Base-by-base conservation (phyloP, 345 rosid species). In the Salix purpurea region DNA sequence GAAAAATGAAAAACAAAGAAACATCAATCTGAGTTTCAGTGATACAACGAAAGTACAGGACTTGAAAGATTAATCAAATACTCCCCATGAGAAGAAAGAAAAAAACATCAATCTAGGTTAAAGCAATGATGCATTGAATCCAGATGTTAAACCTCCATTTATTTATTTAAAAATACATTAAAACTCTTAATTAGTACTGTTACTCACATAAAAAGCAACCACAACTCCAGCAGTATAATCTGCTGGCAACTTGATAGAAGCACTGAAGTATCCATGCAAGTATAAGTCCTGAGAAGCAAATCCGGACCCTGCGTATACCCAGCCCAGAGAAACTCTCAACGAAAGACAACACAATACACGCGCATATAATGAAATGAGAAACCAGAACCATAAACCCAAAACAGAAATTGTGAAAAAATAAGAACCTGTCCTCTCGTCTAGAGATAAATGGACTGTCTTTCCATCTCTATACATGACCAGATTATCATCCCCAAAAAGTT, bases 171-270 rank as follows among this genome's bases (percentile, higher is more conserved):
- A 50, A 52, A 52, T n/a, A 6, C 58, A 52, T 19, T 6, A 6
- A 16, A 18, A 19, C 1, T 56, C 61, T 32, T 74, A 6, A 40
- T 32, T 36, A 34, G 34, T 4, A 1, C 42, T 37, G 74, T 58
- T 39, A 85, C 98, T 90, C 80, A 96, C 99, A 84, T 96, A 96
- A 81, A 96, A 96, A 28, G 99, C 99, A 76, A 96, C 95, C 81
- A 96, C 98, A 78, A 96, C 97, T 34, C 99, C 99, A 74, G 98
- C 99, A 62, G 98, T 92, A 77, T 96, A 96, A 87, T 96, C 99
- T 46, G 95, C 83, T 83, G 99, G 99, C 82, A 96, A 77, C 86
- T 92, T 96, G 37, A 96, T 90, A 46, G 94, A 90, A 75, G 97
- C 94, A 82, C 98, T 92, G 90, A 96, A 96, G 83, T 89, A 91